Percentiles rank a stretch among this genome's conserved stretches.
phyloP scores from a whole-genome alignment of 2,329 filamentous ascomycete genomes.

The Dothidotthia symphoricarpi region DNA sequence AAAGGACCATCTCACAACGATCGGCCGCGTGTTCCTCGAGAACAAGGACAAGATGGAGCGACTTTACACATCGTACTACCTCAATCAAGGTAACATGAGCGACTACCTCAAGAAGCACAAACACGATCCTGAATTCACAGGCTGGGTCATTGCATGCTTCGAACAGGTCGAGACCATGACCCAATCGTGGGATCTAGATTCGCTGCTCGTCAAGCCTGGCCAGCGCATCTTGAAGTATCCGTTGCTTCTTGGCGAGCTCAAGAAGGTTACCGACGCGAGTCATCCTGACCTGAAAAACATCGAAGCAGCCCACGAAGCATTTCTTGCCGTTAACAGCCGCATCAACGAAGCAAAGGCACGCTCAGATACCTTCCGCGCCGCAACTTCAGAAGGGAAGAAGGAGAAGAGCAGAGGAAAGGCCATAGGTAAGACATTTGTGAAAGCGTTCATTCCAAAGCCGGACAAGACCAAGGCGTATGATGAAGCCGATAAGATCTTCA shows the following conservation, averaged over 20 bases:
- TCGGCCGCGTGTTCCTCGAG: constrained; percentile 59
- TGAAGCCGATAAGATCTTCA: constrained; percentile 61
- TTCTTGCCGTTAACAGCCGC: constrained; percentile 58
- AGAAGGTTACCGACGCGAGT: constrained; percentile 73
- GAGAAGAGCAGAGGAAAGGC: constrained; percentile 33
- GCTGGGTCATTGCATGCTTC: constrained; percentile 93
- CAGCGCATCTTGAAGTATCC: constrained; percentile 94
- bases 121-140: constrained; percentile 56
- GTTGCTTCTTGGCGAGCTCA: constrained; percentile 74
- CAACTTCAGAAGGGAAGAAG: constrained; percentile 38
- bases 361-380: constrained; percentile 69
- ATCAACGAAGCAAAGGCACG: constrained; percentile 97
- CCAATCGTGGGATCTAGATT: constrained; percentile 90
- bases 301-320: constrained; percentile 69
- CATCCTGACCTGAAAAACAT: constrained; percentile 79
- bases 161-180: constrained; percentile 90
- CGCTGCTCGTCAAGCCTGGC: constrained; percentile 94
- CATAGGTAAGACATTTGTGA: constrained; percentile 72
- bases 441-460: constrained; percentile 84
- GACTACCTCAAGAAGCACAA: constrained; percentile 59
- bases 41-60: constrained; percentile 61
- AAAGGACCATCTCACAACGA: constrained; percentile 57
- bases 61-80: constrained; percentile 63
- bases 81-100: constrained; percentile 64
- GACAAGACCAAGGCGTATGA: constrained; percentile 78